Conservation (phyloP, 2,329 filamentous ascomycete species). For the Penicillium digitatum region DNA sequence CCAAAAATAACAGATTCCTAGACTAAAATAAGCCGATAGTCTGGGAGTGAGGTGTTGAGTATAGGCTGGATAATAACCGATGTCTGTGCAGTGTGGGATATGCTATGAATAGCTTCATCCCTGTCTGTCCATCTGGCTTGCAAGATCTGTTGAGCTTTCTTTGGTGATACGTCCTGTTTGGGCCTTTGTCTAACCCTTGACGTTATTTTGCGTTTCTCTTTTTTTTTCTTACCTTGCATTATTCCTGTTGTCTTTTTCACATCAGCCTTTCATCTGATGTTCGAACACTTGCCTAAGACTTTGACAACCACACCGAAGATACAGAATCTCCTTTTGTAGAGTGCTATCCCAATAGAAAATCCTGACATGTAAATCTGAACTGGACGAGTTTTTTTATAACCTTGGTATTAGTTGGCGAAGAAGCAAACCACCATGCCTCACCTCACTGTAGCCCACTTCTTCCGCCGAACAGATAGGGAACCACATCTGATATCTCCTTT, state of each 20-base stretch:
- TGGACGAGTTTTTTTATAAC: no score
- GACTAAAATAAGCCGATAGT: background rate
- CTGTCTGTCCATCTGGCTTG: background rate
- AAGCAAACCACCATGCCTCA: background rate
- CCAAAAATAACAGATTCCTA: no score
- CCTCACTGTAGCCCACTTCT: background rate
- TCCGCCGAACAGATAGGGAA: background rate
- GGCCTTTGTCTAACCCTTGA: background rate
- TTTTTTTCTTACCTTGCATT: background rate
- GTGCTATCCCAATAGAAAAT: background rate
- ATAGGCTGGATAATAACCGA: background rate
- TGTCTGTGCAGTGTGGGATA: background rate
- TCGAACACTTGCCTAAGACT: no score
- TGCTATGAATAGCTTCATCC: constrained; percentile 5
- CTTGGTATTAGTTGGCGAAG: background rate
- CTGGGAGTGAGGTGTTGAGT: background rate
- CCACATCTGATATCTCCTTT: background rate
- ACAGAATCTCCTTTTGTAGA: background rate
- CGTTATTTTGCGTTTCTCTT: background rate
- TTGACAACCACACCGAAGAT: background rate
- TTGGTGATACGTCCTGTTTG: background rate
- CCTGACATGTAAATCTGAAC: background rate
- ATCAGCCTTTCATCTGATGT: no score
- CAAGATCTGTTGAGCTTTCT: background rate
- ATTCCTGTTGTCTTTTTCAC: no score